A percentile compares a stretch with the other conserved stretches of the same genome.
phyloP scores from a whole-genome alignment of 352 stramenopile genomes.

The Paralagenidium karlingii region DNA sequence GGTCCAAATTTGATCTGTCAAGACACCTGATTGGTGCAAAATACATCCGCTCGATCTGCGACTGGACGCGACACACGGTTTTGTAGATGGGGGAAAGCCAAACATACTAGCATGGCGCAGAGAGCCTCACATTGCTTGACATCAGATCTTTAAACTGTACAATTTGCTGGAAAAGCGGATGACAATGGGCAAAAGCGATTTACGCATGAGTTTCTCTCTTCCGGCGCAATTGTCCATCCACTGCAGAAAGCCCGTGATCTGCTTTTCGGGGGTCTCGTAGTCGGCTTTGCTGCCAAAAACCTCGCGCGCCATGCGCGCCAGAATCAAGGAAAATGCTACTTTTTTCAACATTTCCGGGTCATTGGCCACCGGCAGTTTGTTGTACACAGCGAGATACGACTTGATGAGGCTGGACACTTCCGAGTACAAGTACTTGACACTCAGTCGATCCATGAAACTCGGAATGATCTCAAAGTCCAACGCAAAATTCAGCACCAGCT shows the following conservation, averaged over 20 bases:
- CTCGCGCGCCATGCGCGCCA: constrained; percentile 55
- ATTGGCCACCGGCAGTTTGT: constrained; percentile 30
- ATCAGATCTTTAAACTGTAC: too few species aligned
- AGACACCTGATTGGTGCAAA: too few species aligned
- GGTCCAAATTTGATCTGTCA: too few species aligned
- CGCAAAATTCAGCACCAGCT: constrained; percentile 52
- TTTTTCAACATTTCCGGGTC: constrained; percentile 63
- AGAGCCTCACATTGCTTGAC: too few species aligned
- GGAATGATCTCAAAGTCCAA: constrained; percentile 75
- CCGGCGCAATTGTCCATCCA: constrained; percentile 66
- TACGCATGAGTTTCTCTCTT: constrained; percentile 55
- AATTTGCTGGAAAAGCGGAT: constrained; percentile 67
- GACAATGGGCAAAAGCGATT: constrained; percentile 41
- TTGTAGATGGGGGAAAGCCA: too few species aligned
- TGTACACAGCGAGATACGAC: constrained; percentile 38
- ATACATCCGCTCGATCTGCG: too few species aligned
- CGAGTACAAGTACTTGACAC: constrained; percentile 52
- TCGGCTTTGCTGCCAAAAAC: constrained; percentile 42
- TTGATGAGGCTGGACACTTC: constrained; percentile 49
- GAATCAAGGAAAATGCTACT: constrained; percentile 44
- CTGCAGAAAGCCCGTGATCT: constrained; percentile 58
- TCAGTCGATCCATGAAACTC: constrained; percentile 67
- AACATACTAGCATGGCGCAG: too few species aligned
- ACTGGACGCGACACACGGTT: too few species aligned
- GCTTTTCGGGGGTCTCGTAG: constrained; percentile 58